Base-by-base conservation (phyloP, 1,284 basidiomycete genomes). In the Xerocomus cyaneibrunnescens region DNA sequence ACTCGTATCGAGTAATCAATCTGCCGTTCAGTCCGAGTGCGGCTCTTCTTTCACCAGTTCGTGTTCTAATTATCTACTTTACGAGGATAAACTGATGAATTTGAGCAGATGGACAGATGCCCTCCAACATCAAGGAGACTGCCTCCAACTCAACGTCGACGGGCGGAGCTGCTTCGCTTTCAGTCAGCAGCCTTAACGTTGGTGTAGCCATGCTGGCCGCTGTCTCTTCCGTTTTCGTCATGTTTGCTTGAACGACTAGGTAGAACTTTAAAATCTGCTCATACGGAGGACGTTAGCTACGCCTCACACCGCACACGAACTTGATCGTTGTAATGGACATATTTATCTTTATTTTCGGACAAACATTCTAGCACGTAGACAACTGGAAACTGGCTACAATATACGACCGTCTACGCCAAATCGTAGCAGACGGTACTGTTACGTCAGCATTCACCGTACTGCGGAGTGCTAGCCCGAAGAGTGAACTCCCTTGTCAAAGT, bases 1-100 rank as follows among this genome's bases (percentile, higher is more conserved):
- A 17, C 46, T 69, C 31, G 59, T 62, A 37, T 51, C 61, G 23
- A 12, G 48, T 27, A 55, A 59, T 0, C 49, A 65, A 41, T 14
- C 59, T 5, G 1, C 31, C 3, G 0, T 68, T 16, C 60, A 70
- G 48, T 46, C 58, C 47, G 41, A 61, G 12, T 80, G 78, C 56
- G 78, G 79, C 16, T 60, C 72, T 35, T 65, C 68, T 39, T 79
- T 80, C 57, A 67, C 71, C 35, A 64, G 78, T 79, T 58, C 55
- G 75, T 57, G 13, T 50, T 36, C 14, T 7, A 16, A 17, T 22
- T 14, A 0, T 14, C 27, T 27, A 7, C 25, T 25, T 2, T 31
- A 7, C 13, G 23, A 43, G 7, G 6, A n/a, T 44, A 4, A 16
- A 38, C 47, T 53, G 13, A 53, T 30, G 6, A 3, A 16, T 46